Conservation (phyloP, 2,329 filamentous ascomycete species). For the Stemphylium vesicarium region DNA sequence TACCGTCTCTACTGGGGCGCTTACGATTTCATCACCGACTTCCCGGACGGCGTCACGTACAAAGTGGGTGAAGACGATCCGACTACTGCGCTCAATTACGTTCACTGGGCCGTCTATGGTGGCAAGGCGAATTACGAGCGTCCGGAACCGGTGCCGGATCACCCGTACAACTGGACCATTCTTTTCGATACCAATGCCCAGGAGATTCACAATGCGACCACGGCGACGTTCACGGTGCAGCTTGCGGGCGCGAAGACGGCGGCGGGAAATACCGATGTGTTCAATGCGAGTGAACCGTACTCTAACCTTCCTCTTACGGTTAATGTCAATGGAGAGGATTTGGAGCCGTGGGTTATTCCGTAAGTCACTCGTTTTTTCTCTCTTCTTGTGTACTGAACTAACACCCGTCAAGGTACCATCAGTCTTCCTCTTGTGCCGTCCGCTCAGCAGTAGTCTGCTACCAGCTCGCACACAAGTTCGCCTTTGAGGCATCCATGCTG, state of each 20-base stretch:
- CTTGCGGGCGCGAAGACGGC: conserved; percentile 68
- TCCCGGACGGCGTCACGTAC: conserved; percentile 64
- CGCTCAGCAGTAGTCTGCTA: conserved; percentile 68
- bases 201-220: conserved; percentile 49
- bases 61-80: conserved; percentile 58
- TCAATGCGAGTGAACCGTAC: conserved; percentile 60
- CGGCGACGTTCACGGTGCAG: conserved; percentile 67
- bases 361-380: conserved; percentile 29
- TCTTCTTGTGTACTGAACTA: neutral
- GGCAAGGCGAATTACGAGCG: conserved; percentile 59
- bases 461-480: conserved; percentile 65
- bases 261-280: conserved; percentile 66
- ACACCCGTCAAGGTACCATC: conserved; percentile 53
- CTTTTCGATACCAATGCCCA: conserved; percentile 25
- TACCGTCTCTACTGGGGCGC: conserved; percentile 67
- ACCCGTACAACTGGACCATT: conserved; percentile 36
- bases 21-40: conserved; percentile 66
- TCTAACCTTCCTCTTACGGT: conserved; percentile 61
- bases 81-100: conserved; percentile 64
- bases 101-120: conserved; percentile 70
- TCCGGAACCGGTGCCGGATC: conserved; percentile 49
- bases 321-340: conserved; percentile 53
- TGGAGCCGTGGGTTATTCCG: conserved; percentile 64
- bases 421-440: conserved; percentile 66
- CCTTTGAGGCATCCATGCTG: conserved; percentile 59